Evolutionary conservation across 805 yeast genomes (phyloP).

Genomic region (Ogataea saltuana): DNA sequence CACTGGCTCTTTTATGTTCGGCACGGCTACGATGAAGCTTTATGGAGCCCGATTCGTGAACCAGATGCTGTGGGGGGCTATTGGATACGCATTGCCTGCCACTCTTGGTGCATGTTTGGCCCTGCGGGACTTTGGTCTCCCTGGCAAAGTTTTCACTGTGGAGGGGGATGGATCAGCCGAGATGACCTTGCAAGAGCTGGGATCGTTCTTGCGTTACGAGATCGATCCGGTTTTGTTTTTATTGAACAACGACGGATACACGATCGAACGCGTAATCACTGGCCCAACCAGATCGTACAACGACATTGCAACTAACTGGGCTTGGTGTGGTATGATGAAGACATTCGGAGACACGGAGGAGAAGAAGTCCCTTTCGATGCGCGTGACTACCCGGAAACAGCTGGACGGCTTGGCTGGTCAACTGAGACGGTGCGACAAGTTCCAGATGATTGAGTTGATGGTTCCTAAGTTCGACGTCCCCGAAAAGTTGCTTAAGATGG

Average conservation of each 20-base stretch:
- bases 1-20: constrained; percentile 50
- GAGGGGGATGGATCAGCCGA: constrained; percentile 62
- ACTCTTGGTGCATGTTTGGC: constrained; percentile 50
- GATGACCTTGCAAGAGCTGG: constrained; percentile 53
- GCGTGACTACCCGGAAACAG: constrained; percentile 40
- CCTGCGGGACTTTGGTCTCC: constrained; percentile 39
- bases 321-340: constrained; percentile 68
- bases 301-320: constrained; percentile 50
- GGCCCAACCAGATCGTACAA: constrained; percentile 53
- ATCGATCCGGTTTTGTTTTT: constrained; percentile 44
- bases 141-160: constrained; percentile 43
- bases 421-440: constrained; percentile 34
- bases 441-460: constrained; percentile 60
- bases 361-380: constrained; percentile 34
- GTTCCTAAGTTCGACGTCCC: constrained; percentile 66
- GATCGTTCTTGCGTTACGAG: constrained; percentile 42
- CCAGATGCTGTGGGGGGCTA: constrained; percentile 49
- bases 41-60: constrained; percentile 38
- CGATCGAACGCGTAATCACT: constrained; percentile 49
- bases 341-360: constrained; percentile 60
- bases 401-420: constrained; percentile 38
- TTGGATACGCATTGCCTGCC: constrained; percentile 55
- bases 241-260: constrained; percentile 53
- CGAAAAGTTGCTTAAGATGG: constrained; percentile 41
- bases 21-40: constrained; percentile 40